Conservation (phyloP, 805 yeast species). For the Sungouiozyma intestinalis region DNA sequence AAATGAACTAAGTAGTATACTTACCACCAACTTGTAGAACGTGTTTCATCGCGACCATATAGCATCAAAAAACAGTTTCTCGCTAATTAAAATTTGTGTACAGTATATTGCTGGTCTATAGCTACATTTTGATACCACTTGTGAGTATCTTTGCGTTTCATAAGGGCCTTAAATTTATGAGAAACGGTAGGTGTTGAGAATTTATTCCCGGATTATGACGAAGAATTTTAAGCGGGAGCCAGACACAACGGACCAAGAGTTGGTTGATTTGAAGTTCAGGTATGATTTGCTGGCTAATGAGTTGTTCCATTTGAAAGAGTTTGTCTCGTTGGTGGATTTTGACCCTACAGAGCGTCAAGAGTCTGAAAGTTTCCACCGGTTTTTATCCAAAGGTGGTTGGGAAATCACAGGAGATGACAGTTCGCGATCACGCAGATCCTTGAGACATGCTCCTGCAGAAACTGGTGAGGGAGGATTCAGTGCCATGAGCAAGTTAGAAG, state of each 20-base stretch:
- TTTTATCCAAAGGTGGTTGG: conserved; percentile 20
- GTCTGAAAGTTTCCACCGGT: conserved; percentile 27
- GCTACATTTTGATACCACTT: conserved; percentile 5
- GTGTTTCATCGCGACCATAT: background rate
- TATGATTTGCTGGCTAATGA: conserved; percentile 47
- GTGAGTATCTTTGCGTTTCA: too few relatives aligned
- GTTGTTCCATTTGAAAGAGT: conserved; percentile 51
- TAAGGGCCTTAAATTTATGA: background rate
- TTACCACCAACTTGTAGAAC: background rate
- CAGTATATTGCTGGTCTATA: conserved; percentile 2
- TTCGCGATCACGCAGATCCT: background rate
- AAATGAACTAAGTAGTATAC: background rate
- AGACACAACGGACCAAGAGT: conserved; percentile 12
- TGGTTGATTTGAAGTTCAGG: conserved; percentile 36
- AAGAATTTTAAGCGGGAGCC: background rate
- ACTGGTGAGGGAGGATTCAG: background rate
- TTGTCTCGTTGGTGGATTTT: conserved; percentile 51
- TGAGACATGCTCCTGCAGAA: background rate
- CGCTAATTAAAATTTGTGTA: conserved; percentile 5
- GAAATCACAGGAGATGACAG: background rate
- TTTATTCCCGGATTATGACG: background rate
- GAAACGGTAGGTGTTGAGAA: background rate
- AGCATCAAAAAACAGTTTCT: background rate
- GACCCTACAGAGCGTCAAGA: conserved; percentile 37
- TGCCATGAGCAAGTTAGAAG: conserved; percentile 1